Conservation (phyloP, 352 stramenopile species). For the Phytopythium sindhum region DNA sequence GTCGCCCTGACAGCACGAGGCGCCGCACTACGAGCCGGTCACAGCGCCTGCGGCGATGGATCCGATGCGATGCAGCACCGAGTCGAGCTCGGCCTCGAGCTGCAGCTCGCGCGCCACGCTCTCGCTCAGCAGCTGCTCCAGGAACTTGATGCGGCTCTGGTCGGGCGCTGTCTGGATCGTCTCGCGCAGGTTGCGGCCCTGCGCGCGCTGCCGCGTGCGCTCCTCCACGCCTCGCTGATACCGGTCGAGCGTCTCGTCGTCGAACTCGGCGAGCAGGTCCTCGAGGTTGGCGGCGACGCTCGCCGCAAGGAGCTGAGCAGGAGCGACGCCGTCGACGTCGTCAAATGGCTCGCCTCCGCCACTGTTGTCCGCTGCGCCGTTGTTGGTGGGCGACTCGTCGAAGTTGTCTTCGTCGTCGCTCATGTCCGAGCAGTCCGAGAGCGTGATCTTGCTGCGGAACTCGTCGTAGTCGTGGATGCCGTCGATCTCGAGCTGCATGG, state of each 20-base stretch:
- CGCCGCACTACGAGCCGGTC: conserved; percentile 10
- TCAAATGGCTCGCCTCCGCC: conserved; percentile 1
- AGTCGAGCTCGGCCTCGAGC: conserved; percentile 76
- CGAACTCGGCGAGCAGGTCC: conserved; percentile 22
- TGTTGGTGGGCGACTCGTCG: conserved; percentile 30
- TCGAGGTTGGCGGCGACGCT: conserved; percentile 29
- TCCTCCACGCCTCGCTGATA: conserved; percentile 66
- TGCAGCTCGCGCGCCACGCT: conserved; percentile 82
- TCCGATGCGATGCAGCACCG: conserved; percentile 44
- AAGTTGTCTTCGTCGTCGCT: conserved; percentile 73
- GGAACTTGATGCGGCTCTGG: conserved; percentile 84
- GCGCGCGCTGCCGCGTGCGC: conserved; percentile 71
- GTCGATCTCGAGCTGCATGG: conserved; percentile 68
- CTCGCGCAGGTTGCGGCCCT: conserved; percentile 76
- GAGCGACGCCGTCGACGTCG: conserved; percentile 19
- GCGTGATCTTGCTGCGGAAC: conserved; percentile 49
- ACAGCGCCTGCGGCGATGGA: neutral
- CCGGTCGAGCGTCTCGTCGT: conserved; percentile 45
- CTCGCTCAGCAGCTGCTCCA: conserved; percentile 81
- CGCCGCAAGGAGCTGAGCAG: conserved; percentile 5
- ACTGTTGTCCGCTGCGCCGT: conserved; percentile 18
- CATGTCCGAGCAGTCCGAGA: conserved; percentile 82
- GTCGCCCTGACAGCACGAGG: too few relatives aligned
- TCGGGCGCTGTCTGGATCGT: conserved; percentile 70
- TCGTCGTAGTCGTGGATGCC: conserved; percentile 83